Evolutionary conservation across 2,329 filamentous ascomycete genomes (phyloP), one percentile per base, ranked within the genome.

Genomic region (Hymenotorrendiella dingleyae): DNA sequence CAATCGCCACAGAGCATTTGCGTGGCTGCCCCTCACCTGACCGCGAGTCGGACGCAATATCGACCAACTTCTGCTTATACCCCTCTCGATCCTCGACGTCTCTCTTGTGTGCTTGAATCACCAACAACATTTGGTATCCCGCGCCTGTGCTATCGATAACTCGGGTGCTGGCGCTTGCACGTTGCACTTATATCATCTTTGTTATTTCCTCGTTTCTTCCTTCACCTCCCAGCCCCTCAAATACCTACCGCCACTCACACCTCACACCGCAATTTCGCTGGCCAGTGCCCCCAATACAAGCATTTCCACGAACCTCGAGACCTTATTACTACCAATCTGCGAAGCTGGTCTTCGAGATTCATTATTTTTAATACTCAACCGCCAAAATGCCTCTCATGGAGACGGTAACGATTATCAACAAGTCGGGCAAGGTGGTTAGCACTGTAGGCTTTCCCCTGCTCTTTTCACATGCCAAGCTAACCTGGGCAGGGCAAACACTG

Each of bases 401-500:
- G 66, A 91, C 86, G 37, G 81, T 95, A 54, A 90, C 87, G 53
- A 86, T 94, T 58, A 84, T 94, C 66, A 93, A 94, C 70, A 89
- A 79, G 64, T 93, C 87, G 45, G 88, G 88, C 58, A 94, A 94
- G 68, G 82, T 94, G 38, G 86, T 95, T 56, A 90, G 82, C 72
- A 93, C 84, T 46, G 87, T 90, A 73, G 64, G 83, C 50, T 46
- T 39, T 42, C 48, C 36, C 35, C 46, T 27, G 30, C 23, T 16
- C 45, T 41, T 23, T 40, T 30, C 34, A 40, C 33, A 37, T 47
- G n/a, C 36, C 10, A 26, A 16, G 41, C 41, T 54, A 46, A 59
- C 38, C 23, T 21, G 22, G 19, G 26, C 59, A 94, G 88, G 88
- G 88, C 60, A 95, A 94, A 67, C 86, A 95, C 56, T 72, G 97